Conservation (phyloP, 2,329 filamentous ascomycete genomes). For the Trematosphaeria pertusa region DNA sequence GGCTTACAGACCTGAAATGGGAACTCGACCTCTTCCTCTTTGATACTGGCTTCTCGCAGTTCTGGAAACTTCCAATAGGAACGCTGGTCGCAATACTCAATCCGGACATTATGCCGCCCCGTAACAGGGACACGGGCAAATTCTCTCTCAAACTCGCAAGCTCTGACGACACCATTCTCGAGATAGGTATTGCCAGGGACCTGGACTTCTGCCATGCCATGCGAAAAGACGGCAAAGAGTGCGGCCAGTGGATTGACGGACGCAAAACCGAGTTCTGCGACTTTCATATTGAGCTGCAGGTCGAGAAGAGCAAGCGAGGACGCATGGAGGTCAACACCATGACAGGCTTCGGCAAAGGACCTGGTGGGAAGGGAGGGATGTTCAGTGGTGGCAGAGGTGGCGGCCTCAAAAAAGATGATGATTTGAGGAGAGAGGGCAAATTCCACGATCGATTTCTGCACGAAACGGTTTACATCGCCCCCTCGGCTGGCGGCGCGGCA, state of each 20-base stretch:
- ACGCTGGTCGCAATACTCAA: slow-evolving; percentile 93
- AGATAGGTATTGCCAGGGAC: slow-evolving; percentile 84
- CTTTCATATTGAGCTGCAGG: slow-evolving; percentile 83
- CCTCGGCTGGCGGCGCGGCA: slow-evolving; percentile 59
- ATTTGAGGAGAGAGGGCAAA: slow-evolving; percentile 42
- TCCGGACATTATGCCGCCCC: slow-evolving; percentile 87
- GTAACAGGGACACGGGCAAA: slow-evolving; percentile 77
- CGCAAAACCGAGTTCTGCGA: slow-evolving; percentile 91
- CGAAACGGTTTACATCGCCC: slow-evolving; percentile 54
- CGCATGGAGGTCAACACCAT: slow-evolving; percentile 83
- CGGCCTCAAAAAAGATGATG: slow-evolving; percentile 29
- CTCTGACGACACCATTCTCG: slow-evolving; percentile 86
- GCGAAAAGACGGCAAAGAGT: slow-evolving; percentile 83
- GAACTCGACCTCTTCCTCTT: slow-evolving; percentile 94
- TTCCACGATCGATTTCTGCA: slow-evolving; percentile 67
- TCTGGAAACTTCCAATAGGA: slow-evolving; percentile 93
- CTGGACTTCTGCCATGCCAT: slow-evolving; percentile 86
- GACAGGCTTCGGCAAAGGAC: slow-evolving; percentile 55
- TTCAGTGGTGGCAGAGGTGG: slow-evolving; percentile 36
- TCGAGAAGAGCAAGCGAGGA: slow-evolving; percentile 71
- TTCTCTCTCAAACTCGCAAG: slow-evolving; percentile 88
- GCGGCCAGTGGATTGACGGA: slow-evolving; percentile 84
- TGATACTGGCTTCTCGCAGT: slow-evolving; percentile 85
- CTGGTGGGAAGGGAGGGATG: slow-evolving; percentile 40
- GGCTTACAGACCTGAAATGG: slow-evolving; percentile 85